Evolutionary conservation across 1,139 yeast species (phyloP).

Genomic region (Meyerozyma smithsonii): DNA sequence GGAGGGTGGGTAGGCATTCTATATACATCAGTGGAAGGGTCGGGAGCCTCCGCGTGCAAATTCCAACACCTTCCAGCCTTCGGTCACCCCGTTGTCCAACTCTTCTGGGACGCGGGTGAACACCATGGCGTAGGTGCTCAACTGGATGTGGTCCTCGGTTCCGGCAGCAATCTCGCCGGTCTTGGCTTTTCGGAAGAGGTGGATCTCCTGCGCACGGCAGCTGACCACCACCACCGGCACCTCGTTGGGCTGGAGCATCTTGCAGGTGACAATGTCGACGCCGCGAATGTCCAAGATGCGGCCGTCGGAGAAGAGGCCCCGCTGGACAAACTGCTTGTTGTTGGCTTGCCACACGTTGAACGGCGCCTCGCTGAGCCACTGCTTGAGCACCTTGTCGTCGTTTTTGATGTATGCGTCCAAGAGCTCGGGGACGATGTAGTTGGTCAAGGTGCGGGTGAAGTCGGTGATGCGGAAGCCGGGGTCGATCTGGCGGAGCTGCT

Average conservation of each 20-base stretch:
- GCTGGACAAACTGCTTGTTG: conserved; percentile 88
- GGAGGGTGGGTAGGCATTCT: background rate
- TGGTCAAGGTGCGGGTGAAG: conserved; percentile 81
- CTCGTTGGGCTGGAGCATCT: conserved; percentile 85
- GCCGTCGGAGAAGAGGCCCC: conserved; percentile 89
- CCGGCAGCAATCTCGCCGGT: conserved; percentile 97
- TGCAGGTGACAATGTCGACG: conserved; percentile 87
- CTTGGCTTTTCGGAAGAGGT: conserved; percentile 80
- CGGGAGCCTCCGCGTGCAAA: conserved; percentile 93
- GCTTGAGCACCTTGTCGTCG: conserved; percentile 74
- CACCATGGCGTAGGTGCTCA: conserved; percentile 95
- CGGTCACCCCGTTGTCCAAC: conserved; percentile 83
- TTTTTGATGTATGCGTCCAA: conserved; percentile 94
- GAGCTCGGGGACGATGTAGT: conserved; percentile 90
- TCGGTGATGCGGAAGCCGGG: conserved; percentile 79
- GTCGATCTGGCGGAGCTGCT: conserved; percentile 84
- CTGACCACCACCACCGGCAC: conserved; percentile 91
- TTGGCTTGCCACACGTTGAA: conserved; percentile 92
- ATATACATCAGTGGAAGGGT: conserved; percentile 59
- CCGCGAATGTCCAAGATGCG: conserved; percentile 92
- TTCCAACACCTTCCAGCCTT: conserved; percentile 96
- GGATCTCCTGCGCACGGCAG: conserved; percentile 96
- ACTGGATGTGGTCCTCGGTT: conserved; percentile 85
- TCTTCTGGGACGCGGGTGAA: conserved; percentile 91
- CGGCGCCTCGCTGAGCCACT: conserved; percentile 97